Evolutionary conservation across 2,329 filamentous ascomycete genomes (phyloP).

Genomic region (Alternaria brassicicola): DNA sequence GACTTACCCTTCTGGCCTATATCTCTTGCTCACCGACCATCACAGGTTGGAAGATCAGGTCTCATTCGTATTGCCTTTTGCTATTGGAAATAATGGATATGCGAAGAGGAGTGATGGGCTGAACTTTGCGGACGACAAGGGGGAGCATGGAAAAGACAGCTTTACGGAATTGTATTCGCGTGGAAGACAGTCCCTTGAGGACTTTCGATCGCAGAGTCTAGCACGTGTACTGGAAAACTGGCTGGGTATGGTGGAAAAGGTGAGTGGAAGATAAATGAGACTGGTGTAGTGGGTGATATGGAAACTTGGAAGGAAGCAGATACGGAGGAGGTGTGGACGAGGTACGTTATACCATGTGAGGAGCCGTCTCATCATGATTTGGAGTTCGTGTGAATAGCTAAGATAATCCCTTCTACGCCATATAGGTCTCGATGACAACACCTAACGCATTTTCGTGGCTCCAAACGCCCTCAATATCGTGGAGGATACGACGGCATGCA

Average conservation of each 20-base stretch:
- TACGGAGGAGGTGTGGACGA: conserved; percentile 15
- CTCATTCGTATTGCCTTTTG: neutral
- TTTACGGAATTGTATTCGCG: neutral
- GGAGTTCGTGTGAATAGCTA: neutral
- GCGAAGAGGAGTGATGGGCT: neutral
- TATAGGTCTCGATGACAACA: neutral
- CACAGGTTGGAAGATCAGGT: neutral
- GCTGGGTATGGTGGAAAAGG: conserved; percentile 19
- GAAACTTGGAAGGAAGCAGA: conserved; percentile 9
- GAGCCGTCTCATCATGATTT: neutral
- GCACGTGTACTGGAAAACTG: neutral
- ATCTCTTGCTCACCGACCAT: neutral
- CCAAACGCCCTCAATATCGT: neutral
- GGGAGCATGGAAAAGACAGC: neutral
- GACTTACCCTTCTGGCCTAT: neutral
- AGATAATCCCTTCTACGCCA: neutral
- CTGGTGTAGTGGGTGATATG: conserved; percentile 16
- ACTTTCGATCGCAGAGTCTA: neutral
- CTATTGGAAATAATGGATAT: neutral
- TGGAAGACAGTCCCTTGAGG: neutral
- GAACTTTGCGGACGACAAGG: neutral
- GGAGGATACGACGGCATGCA: neutral
- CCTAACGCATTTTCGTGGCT: neutral
- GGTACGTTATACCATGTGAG: neutral
- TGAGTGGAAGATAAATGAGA: conserved; percentile 19